Evolutionary conservation across 1,139 yeast species (phyloP), one percentile per base, ranked within the genome.

Genomic region (Yamadazyma mexicana): DNA sequence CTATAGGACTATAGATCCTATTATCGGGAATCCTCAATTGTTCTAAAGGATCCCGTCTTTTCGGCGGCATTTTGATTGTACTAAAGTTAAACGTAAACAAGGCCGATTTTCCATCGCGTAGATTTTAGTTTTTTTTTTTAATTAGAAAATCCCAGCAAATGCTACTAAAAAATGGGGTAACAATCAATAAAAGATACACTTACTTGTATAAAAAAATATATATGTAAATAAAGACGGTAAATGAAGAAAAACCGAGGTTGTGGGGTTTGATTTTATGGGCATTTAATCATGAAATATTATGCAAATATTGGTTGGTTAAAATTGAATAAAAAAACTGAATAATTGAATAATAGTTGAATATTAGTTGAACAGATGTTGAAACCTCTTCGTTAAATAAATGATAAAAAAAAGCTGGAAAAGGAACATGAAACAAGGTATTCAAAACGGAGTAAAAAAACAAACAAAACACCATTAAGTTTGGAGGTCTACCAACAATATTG

Each of bases 1-100:
- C 48, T 7, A 49, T 46, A n/a, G 40, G 25, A n/a, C 40, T 48
- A 28, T 46, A 50, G 8, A 46, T 47, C 24, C 52, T 35, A 30
- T 50, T 49, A 30, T 50, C 49, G 14, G 53, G 50, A 22, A 50
- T 50, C 44, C 50, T 38, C 26, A 50, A 40, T 27, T 42, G 43
- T 22, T 46, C 44, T 26, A 48, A 31, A 9, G 47, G 49, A 38
- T 49, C 48, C 39, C 52, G 40, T 35, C 34, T 45, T 29, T 39
- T 48, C 17, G 52, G 50, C 11, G 49, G 43, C 52, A 49, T 49
- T 17, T n/a, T 34, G 29, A 20, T 20, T 4, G 4, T 17, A 20
- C 9, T n/a, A 16, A 16, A 26, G 20, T 28, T 20, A 28, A 33
- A 35, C 25, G 37, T 39, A 39, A 39, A 35, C 37, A 39, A 30